These are phyloP conservation scores for Peniophora sp. DNA, from an alignment of 1,284 basidiomycete genomes.

Conservation along the genomic window DNA sequence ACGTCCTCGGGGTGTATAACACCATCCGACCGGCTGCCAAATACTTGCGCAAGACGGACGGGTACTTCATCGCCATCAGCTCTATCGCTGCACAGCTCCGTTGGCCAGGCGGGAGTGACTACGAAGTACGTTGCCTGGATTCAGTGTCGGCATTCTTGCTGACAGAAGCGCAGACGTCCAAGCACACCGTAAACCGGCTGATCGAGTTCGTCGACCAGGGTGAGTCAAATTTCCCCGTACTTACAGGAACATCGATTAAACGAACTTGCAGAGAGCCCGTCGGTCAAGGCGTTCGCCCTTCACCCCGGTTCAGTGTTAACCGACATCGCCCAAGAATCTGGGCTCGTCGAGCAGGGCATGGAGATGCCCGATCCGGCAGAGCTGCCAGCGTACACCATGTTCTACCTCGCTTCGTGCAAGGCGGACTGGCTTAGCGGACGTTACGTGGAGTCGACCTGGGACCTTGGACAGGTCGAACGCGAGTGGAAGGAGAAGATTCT, in stretches of 20 bases:
- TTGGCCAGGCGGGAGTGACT: neutral
- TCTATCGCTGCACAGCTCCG: neutral
- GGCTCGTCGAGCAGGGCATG: neutral
- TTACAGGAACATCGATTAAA: neutral
- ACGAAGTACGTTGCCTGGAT: neutral
- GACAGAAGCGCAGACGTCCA: neutral
- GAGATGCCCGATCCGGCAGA: neutral
- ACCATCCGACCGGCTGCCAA: neutral
- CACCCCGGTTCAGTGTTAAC: no score
- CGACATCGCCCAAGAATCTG: neutral
- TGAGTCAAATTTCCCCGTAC: neutral
- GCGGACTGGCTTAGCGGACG: neutral
- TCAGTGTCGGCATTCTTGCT: neutral
- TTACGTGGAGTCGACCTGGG: constrained; percentile 7
- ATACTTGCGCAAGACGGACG: neutral
- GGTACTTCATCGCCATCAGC: neutral
- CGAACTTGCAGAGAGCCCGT: neutral
- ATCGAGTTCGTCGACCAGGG: neutral
- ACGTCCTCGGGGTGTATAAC: neutral
- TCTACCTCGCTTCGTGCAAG: neutral
- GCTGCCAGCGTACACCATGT: neutral
- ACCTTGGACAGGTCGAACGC: constrained; percentile 7
- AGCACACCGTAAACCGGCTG: neutral
- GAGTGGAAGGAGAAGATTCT: constrained; percentile 7
- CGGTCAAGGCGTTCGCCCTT: neutral